Evolutionary conservation across 805 yeast genomes (phyloP).

Genomic region (Metschnikowia continentalis): DNA sequence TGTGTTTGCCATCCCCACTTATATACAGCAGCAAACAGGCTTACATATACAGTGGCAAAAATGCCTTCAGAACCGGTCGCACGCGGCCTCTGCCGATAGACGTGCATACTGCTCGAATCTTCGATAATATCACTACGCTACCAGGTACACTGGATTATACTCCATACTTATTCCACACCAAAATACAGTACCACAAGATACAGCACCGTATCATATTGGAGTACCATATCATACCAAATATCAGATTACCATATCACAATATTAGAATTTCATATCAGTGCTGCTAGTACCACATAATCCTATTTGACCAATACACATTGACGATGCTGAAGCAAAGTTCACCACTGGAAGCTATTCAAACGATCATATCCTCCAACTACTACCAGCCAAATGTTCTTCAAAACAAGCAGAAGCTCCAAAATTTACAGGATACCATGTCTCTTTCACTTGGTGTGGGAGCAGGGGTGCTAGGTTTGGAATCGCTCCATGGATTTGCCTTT

Average conservation of each 20-base stretch:
- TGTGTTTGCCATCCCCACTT: not conserved
- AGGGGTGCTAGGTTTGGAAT: conserved; percentile 38
- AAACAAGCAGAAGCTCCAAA: conserved; percentile 19
- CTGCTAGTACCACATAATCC: too few relatives aligned
- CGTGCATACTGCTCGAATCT: conserved; percentile 1
- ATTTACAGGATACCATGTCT: conserved; percentile 35
- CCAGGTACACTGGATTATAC: too few relatives aligned
- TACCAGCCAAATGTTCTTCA: conserved; percentile 7
- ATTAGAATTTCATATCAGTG: too few relatives aligned
- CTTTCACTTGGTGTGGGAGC: conserved; percentile 38
- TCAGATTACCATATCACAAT: too few relatives aligned
- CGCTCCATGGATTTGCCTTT: conserved; percentile 32
- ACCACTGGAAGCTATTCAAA: conserved; percentile 1
- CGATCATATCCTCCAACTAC: not conserved
- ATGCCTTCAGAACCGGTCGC: not conserved
- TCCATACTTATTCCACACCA: not conserved
- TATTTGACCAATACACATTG: not conserved
- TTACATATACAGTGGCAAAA: not conserved
- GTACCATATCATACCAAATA: too few relatives aligned
- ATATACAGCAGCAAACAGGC: not conserved
- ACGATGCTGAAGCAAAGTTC: not conserved
- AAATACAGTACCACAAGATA: too few relatives aligned
- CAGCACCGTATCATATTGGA: too few relatives aligned
- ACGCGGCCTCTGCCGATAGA: conserved; percentile 1
- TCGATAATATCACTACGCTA: not conserved